phyloP scores from a whole-genome alignment of 148 eudicot genomes.

The Spergularia marina region DNA sequence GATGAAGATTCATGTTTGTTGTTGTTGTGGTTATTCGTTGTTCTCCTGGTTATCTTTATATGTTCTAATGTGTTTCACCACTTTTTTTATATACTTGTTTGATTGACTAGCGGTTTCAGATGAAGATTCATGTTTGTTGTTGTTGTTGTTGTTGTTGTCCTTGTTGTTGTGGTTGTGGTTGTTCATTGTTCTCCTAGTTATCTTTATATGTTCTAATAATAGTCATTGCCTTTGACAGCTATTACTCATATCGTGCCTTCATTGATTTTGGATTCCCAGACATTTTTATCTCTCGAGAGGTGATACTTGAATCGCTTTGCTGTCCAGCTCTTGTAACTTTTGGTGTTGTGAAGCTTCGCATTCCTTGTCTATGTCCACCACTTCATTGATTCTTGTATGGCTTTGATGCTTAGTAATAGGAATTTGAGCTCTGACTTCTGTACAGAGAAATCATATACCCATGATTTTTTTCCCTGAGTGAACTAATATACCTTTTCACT shows the following conservation, averaged over 20 bases:
- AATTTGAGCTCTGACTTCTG: background rate
- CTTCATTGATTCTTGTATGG: conserved; percentile 1
- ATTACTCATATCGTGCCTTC: conserved; percentile 81
- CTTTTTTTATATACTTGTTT: no score
- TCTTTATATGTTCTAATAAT: conserved; percentile 13
- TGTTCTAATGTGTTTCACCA: conserved; percentile 2
- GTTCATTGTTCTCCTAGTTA: background rate
- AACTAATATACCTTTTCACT: background rate
- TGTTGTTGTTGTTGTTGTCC: background rate
- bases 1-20: no score
- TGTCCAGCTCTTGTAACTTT: background rate
- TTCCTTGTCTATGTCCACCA: background rate
- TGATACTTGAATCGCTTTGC: conserved; percentile 25
- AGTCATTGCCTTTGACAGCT: conserved; percentile 56
- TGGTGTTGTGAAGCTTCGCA: background rate
- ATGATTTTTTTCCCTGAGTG: background rate
- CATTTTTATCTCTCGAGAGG: conserved; percentile 98
- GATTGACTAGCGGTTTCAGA: no score
- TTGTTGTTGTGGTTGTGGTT: background rate
- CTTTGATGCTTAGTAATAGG: background rate
- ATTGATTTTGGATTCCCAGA: conserved; percentile 97
- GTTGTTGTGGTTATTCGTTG: background rate
- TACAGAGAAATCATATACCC: background rate
- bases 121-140: no score
- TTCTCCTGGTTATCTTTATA: background rate